phyloP scores from a whole-genome alignment of 2,329 filamentous ascomycete genomes.

The Paramyrothecium sp. region DNA sequence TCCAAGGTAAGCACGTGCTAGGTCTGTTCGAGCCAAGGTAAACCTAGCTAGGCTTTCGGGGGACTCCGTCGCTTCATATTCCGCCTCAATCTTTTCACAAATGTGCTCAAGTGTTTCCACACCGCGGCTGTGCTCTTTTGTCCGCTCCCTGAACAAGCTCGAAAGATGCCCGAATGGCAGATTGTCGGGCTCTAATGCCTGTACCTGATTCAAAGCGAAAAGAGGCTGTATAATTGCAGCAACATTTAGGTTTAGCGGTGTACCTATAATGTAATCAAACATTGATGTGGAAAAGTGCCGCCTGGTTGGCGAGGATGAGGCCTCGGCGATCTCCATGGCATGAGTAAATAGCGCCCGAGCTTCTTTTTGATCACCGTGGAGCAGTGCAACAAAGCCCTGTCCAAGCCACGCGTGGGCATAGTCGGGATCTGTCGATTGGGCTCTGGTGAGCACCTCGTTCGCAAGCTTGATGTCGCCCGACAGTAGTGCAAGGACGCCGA shows the following conservation, averaged over 20 bases:
- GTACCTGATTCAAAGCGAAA: slow-evolving; percentile 83
- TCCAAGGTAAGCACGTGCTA: slow-evolving; percentile 81
- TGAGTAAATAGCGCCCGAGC: slow-evolving; percentile 87
- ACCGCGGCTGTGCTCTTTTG: slow-evolving; percentile 64
- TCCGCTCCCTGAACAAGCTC: slow-evolving; percentile 79
- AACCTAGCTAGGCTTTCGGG: slow-evolving; percentile 70
- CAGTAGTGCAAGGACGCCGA: slow-evolving; percentile 81
- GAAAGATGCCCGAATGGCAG: slow-evolving; percentile 74
- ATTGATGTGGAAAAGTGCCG: slow-evolving; percentile 76
- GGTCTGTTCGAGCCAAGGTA: slow-evolving; percentile 80
- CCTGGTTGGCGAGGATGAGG: slow-evolving; percentile 70
- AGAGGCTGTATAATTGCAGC: slow-evolving; percentile 78
- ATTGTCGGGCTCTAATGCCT: slow-evolving; percentile 67
- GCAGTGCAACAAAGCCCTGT: slow-evolving; percentile 79
- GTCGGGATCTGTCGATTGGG: slow-evolving; percentile 92
- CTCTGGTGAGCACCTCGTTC: slow-evolving; percentile 83
- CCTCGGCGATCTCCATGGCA: slow-evolving; percentile 87
- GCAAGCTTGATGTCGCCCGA: slow-evolving; percentile 84
- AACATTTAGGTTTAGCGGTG: slow-evolving; percentile 47
- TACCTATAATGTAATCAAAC: slow-evolving; percentile 76
- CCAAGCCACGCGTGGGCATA: slow-evolving; percentile 93
- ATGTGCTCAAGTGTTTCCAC: slow-evolving; percentile 64
- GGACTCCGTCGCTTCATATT: slow-evolving; percentile 84
- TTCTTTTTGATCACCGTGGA: slow-evolving; percentile 72
- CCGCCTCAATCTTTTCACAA: slow-evolving; percentile 69